phyloP scores from a whole-genome alignment of 2,329 filamentous ascomycete species.

The Aspergillus sclerotialis region DNA sequence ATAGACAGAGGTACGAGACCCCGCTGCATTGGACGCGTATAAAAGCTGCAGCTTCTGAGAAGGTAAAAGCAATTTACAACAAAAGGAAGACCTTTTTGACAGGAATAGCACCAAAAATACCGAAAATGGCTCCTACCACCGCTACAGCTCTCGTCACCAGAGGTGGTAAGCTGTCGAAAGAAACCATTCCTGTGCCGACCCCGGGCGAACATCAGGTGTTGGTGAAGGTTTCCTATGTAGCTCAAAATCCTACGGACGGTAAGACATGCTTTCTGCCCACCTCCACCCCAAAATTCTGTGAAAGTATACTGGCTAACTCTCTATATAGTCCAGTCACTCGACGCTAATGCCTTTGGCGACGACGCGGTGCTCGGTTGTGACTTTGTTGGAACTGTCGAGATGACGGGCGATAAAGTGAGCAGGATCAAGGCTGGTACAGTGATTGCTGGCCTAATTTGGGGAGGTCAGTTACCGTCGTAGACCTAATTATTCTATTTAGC shows the following conservation, averaged over 20 bases:
- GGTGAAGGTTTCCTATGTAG: slow-evolving; percentile 17
- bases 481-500: too few relatives aligned
- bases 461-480: too few relatives aligned
- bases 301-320: not conserved
- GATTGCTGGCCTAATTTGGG: slow-evolving; percentile 26
- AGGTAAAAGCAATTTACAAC: too few relatives aligned
- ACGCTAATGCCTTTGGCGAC: slow-evolving; percentile 31
- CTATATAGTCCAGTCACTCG: slow-evolving; percentile 24
- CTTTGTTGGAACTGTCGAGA: slow-evolving; percentile 25
- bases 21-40: too few relatives aligned
- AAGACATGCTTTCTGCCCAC: not conserved
- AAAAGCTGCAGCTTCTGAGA: too few relatives aligned
- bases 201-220: slow-evolving; percentile 12
- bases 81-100: too few relatives aligned
- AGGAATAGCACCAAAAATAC: too few relatives aligned
- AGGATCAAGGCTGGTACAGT: slow-evolving; percentile 25
- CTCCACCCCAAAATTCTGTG: too few relatives aligned
- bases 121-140: too few relatives aligned
- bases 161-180: slow-evolving; percentile 6
- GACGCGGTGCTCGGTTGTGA: slow-evolving; percentile 23
- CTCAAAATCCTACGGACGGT: slow-evolving; percentile 19
- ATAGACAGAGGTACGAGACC: too few relatives aligned
- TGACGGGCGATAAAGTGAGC: slow-evolving; percentile 24
- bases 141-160: slow-evolving; percentile 8
- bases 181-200: slow-evolving; percentile 6